Conservation (phyloP, 768 basidiomycete species). For the Suillus decipiens region DNA sequence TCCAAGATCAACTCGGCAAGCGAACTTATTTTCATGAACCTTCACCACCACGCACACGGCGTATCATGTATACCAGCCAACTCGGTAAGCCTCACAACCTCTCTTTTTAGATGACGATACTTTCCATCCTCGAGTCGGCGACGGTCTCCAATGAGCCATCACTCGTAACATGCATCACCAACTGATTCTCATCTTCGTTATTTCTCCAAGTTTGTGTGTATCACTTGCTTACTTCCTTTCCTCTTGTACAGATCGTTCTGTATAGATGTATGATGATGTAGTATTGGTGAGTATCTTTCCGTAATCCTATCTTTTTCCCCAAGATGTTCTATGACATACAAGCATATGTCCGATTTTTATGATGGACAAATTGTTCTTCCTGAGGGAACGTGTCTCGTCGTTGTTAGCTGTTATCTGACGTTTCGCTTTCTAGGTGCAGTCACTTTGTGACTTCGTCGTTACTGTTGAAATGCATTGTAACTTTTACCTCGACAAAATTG, state of each 20-base stretch:
- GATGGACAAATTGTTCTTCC: constrained; percentile 54
- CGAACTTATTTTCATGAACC: not conserved
- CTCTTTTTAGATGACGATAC: constrained; percentile 55
- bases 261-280: not conserved
- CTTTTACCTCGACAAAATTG: too few species aligned
- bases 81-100: constrained; percentile 34
- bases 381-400: constrained; percentile 38
- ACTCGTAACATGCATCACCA: constrained; percentile 79
- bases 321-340: constrained; percentile 59
- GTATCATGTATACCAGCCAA: not conserved
- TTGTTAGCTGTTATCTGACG: not conserved
- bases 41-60: not conserved
- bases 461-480: not conserved
- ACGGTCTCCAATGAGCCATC: constrained; percentile 65
- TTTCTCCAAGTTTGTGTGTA: constrained; percentile 10
- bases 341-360: constrained; percentile 76
- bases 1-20: not conserved
- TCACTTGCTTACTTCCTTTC: constrained; percentile 9
- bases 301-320: constrained; percentile 23
- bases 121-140: constrained; percentile 75
- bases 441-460: not conserved
- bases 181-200: constrained; percentile 36
- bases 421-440: not conserved
- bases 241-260: not conserved
- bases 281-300: constrained; percentile 5